Evolutionary conservation across 2,329 filamentous ascomycete genomes (phyloP).

Genomic region (Alternaria alternata): DNA sequence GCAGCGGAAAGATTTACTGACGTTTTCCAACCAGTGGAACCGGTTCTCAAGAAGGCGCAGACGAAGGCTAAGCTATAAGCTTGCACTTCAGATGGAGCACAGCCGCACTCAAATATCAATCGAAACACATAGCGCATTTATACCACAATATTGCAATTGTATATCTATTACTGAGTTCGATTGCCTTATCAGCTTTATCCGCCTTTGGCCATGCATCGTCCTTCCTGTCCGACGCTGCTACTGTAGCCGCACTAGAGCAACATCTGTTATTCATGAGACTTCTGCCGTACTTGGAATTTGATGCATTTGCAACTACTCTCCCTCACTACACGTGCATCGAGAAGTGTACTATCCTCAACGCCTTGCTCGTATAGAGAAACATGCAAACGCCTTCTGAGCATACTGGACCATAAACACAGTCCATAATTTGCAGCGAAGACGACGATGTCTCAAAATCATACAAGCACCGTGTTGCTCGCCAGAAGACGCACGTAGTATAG

Average conservation of each 20-base stretch:
- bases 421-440: neutral
- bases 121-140: neutral
- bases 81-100: neutral
- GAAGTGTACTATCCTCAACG: neutral
- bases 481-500: neutral
- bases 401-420: neutral
- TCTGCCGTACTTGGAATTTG: neutral
- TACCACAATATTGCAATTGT: neutral
- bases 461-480: neutral
- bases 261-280: neutral
- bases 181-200: neutral
- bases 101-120: neutral
- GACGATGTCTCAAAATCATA: neutral
- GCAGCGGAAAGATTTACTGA: neutral
- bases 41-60: constrained; percentile 64
- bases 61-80: constrained; percentile 49
- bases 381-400: too few relatives aligned
- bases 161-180: neutral
- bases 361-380: neutral
- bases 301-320: neutral
- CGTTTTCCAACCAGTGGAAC: constrained; percentile 65
- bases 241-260: neutral
- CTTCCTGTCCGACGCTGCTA: neutral
- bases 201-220: neutral
- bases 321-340: neutral